phyloP scores from a whole-genome alignment of 768 basidiomycete species.

The Fomitopsis pulvina region DNA sequence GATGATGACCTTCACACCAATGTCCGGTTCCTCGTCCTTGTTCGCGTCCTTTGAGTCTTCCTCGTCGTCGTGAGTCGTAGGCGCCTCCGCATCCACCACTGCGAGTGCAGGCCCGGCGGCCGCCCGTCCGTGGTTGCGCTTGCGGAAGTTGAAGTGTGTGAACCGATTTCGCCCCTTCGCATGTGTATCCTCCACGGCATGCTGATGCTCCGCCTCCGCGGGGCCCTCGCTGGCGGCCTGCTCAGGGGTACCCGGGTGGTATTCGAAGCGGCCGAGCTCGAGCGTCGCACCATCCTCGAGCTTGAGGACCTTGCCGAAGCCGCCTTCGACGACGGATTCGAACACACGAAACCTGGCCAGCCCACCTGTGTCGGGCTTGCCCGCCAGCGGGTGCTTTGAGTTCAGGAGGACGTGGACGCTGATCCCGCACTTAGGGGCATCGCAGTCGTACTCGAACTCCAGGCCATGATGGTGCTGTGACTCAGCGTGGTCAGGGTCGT shows the following conservation, averaged over 20 bases:
- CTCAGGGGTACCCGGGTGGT: constrained; percentile 14
- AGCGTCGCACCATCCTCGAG: constrained; percentile 75
- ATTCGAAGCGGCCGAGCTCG: constrained; percentile 74
- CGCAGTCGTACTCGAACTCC: constrained; percentile 91
- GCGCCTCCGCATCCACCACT: constrained; percentile 58
- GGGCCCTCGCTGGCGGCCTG: constrained; percentile 11
- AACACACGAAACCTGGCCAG: constrained; percentile 50
- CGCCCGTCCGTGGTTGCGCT: constrained; percentile 40
- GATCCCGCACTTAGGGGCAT: constrained; percentile 78
- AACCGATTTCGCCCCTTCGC: constrained; percentile 41
- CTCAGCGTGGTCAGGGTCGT: constrained; percentile 38
- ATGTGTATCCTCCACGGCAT: constrained; percentile 15
- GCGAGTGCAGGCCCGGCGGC: constrained; percentile 75
- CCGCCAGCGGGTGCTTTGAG: constrained; percentile 51
- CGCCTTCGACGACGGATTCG: constrained; percentile 67
- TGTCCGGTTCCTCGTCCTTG: constrained; percentile 39
- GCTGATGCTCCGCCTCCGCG: constrained; percentile 6
- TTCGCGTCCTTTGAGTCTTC: constrained; percentile 33
- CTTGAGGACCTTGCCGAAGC: constrained; percentile 69
- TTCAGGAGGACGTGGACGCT: constrained; percentile 71
- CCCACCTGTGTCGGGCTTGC: constrained; percentile 18
- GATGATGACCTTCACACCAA: constrained; percentile 73
- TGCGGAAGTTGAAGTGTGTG: constrained; percentile 62
- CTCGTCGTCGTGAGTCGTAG: constrained; percentile 24
- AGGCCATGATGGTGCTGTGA: constrained; percentile 65